phyloP scores from a whole-genome alignment of 768 basidiomycete species.

The Leccinellum albellum region DNA sequence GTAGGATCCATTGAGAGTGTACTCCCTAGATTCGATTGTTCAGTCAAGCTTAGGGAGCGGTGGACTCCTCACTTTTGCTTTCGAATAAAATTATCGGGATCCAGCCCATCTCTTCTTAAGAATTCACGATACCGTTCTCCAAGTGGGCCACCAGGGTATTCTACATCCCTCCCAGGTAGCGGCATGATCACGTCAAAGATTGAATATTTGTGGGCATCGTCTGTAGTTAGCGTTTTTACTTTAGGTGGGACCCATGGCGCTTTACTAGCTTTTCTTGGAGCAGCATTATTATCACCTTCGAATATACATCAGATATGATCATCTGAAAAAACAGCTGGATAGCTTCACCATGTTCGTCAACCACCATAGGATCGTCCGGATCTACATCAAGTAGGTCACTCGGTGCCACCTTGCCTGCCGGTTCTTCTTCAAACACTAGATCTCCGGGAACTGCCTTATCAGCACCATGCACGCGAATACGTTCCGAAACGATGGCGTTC shows the following conservation, averaged over 20 bases:
- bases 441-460: slow-evolving; percentile 81
- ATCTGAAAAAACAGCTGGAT: slow-evolving; percentile 2
- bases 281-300: too few species aligned
- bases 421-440: slow-evolving; percentile 68
- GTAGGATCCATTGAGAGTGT: slow-evolving; percentile 89
- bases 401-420: slow-evolving; percentile 17
- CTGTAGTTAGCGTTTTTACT: slow-evolving; percentile 74
- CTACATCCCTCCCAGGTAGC: slow-evolving; percentile 92
- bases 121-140: slow-evolving; percentile 84
- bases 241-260: slow-evolving; percentile 59
- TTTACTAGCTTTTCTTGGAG: slow-evolving; percentile 23
- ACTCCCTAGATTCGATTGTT: slow-evolving; percentile 57
- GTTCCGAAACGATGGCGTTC: slow-evolving; percentile 96
- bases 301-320: slow-evolving; percentile 6
- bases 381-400: slow-evolving; percentile 31
- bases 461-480: slow-evolving; percentile 73
- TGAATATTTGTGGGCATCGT: slow-evolving; percentile 74
- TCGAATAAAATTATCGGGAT: slow-evolving; percentile 83
- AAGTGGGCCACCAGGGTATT: slow-evolving; percentile 84
- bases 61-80: slow-evolving; percentile 71
- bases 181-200: slow-evolving; percentile 98
- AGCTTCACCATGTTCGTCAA: slow-evolving; percentile 33
- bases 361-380: slow-evolving; percentile 27
- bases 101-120: slow-evolving; percentile 80
- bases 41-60: slow-evolving; percentile 1